phyloP scores from a whole-genome alignment of 805 yeast genomes.

The Spathaspora sp. region DNA sequence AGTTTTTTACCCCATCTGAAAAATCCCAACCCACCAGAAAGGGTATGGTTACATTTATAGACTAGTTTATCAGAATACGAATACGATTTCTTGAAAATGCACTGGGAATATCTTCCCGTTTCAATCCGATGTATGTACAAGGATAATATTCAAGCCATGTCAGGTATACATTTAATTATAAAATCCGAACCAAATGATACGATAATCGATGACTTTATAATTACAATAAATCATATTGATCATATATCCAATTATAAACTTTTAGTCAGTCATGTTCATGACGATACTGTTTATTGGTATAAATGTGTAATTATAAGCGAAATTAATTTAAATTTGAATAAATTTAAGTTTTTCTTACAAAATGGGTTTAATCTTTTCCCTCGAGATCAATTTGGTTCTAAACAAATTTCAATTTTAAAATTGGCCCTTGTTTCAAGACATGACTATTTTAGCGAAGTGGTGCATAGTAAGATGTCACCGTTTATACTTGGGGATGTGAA shows the following conservation, averaged over 20 bases:
- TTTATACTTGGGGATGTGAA: not conserved
- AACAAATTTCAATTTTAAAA: constrained; percentile 4
- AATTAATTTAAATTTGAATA: not conserved
- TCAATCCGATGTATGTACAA: constrained; percentile 14
- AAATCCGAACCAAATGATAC: constrained; percentile 3
- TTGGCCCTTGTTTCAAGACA: constrained; percentile 2
- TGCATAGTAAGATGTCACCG: not conserved
- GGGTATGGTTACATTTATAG: no score
- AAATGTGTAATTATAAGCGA: not conserved
- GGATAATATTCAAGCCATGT: constrained; percentile 12
- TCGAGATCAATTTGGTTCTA: constrained; percentile 7
- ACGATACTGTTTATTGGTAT: constrained; percentile 10
- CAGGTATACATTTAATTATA: constrained; percentile 17
- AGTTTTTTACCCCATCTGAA: no score
- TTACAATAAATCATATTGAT: constrained; percentile 10
- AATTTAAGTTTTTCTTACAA: constrained; percentile 11
- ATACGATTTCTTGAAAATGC: no score
- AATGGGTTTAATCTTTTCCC: constrained; percentile 17
- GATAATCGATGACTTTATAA: constrained; percentile 7
- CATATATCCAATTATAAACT: constrained; percentile 1
- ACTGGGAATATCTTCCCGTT: constrained; percentile 16
- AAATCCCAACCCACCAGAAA: no score
- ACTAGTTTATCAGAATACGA: no score
- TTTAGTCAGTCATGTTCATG: constrained; percentile 1
- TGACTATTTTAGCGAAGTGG: constrained; percentile 2